Evolutionary conservation across 768 basidiomycete species (phyloP), one percentile per base, ranked within the genome.

Genomic region (Lactifluus pinguis): DNA sequence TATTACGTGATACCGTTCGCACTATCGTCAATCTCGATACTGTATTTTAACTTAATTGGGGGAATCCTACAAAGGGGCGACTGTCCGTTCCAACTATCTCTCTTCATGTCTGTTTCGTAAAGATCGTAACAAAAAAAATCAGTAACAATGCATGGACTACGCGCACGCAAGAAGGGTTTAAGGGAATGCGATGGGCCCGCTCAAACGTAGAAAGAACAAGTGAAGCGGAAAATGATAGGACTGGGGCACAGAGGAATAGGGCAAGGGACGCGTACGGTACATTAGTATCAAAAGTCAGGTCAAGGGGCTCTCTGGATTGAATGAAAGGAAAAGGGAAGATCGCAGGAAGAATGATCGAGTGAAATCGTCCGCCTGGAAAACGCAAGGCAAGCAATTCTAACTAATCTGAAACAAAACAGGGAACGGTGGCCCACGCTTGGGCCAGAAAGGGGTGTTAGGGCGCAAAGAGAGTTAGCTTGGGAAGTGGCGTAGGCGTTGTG

Each of bases 31-130:
- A 9, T 34, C 32, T 34, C 32, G 6, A 34, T 34, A 5, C 32
- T 34, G 25, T 25, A 25, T 34, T 32, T 32, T 34, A 34, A 9
- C 32, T 52, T 25, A 36, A 30, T 38, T 47, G 17, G 36, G 15
- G 34, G 29, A 34, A 30, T 51, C n/a, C 36, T 30, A n/a, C n/a
- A 52, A 52, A 52, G 39, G 19, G 19, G n/a, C 10, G 44, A 45
- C 44, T 47, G 45, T 47, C 21, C 25, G 19, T 30, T 21, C 49
- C n/a, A 41, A 21, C 2, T 29, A 34, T 6, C 19, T 25, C 19
- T 25, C 13, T 57, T 50, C 56, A 19, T 50, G 42, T 53, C 38
- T 48, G 30, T 39, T 54, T 60, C 59, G 38, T 60, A 49, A 60
- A 34, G 32, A 41, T 60, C 59, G 59, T 60, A 60, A 60, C 17